Evolutionary conservation across 768 basidiomycete genomes (phyloP), one percentile per base, ranked within the genome.

Genomic region (Kwoniella sp.): DNA sequence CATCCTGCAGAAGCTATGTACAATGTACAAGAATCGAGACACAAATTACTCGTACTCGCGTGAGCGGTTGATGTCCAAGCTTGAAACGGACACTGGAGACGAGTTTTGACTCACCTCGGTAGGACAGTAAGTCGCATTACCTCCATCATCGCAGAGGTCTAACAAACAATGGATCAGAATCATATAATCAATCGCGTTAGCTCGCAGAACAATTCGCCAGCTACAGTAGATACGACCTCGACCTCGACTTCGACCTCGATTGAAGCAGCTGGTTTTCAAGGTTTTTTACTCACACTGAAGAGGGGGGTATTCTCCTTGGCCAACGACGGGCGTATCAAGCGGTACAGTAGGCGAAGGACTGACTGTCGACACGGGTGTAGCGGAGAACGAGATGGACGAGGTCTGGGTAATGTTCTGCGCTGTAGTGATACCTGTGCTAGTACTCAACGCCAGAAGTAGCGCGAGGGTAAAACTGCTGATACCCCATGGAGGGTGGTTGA

Each of bases 321-420:
- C 75, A 2, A 63, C 55, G 10, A 79, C 71, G 13, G 72, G 63
- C 21, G 83, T 79, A 40, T 81, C 80, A 30, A 86, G 79, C 15
- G 88, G 68, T 0, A 81, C 86, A 0, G 88, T 85, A 10, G 89
- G 85, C 61, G 84, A 87, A 4, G 91, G 86, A 0, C 86, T 82
- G 33, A 86, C 83, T 0, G 91, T 90, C 17, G 85, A 81, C 36
- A 87, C 74, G 1, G 74, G 74, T 19, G 74, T 73, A 15, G 74
- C 60, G 3, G 70, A 71, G 60, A 76, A 76, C 7, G 73, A 71
- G 0, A 53, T 12, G 1, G 67, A 69, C 13, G 59, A 51, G 0
- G 65, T 64, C 22, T 55, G 59, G 21, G 72, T 69, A n/a, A 55
- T 56, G 33, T 68, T 71, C 37, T 69, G 68, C 19, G 63, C 63